Base-by-base conservation (phyloP, 805 yeast species). In the Candida nemodendra region DNA sequence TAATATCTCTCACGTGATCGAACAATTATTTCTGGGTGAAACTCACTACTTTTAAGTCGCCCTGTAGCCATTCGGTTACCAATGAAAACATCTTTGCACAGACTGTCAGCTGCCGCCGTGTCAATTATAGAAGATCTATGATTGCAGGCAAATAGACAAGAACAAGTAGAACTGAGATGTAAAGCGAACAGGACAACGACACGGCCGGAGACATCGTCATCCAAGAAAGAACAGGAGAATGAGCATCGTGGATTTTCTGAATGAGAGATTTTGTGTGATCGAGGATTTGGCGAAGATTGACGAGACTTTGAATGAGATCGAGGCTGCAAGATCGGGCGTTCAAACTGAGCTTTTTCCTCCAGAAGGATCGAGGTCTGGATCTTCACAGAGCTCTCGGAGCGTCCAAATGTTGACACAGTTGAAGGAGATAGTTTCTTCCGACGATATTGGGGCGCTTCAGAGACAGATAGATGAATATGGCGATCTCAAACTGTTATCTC, bases 281-380 rank as follows among this genome's bases (percentile, higher is more conserved):
- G 54, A 47, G 13, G 75, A 69, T 46, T 56, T 71, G 43, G 52
- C 38, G 17, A 26, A 30, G 3, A 32, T 69, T 2, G 66, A 63
- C 39, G 38, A 42, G 5, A 44, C 49, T 13, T 52, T 68, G 11
- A 21, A 41, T 2, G 53, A 53, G 17, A 54, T 68, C 15, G 61
- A 62, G 33, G 23, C 36, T 2, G 32, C 32, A 18, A 43, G 49
- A 36, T 35, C 31, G 15, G 36, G 17, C 6, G 17, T 27, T 35
- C 42, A 28, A 32, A 34, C 19, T 8, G 34, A 11, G 21, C 13
- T 16, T 11, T n/a, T n/a, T n/a, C n/a, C n/a, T n/a, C n/a, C n/a
- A n/a, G n/a, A n/a, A n/a, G 38, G 27, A 21, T 9, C 18, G 15
- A 15, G 27, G 11, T 22, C 2, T 13, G 13, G 29, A 16, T 2